phyloP scores from a whole-genome alignment of 257 asterid genomes.

The Solanum medicagineum region DNA sequence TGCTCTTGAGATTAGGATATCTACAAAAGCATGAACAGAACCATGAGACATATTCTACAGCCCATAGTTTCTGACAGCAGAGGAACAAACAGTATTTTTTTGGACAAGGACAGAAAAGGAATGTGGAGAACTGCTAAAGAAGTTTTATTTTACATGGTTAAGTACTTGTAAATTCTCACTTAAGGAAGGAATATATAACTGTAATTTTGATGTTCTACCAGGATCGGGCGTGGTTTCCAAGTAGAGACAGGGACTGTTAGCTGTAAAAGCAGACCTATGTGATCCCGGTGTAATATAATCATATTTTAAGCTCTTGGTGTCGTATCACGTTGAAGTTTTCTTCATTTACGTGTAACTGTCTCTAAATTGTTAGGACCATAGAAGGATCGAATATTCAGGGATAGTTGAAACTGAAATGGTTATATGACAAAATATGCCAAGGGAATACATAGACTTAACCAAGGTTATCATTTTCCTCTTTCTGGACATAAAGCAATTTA shows the following conservation, averaged over 20 bases:
- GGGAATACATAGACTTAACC: not conserved
- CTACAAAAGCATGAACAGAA: conserved; percentile 20
- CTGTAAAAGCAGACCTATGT: not conserved
- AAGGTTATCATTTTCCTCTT: not conserved
- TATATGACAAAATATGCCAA: not conserved
- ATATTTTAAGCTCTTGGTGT: not conserved
- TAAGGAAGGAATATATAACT: not conserved
- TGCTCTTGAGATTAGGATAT: conserved; percentile 74
- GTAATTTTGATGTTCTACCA: not conserved
- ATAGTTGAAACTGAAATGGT: not conserved
- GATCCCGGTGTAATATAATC: not conserved
- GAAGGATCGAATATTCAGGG: not conserved
- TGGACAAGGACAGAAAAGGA: not conserved
- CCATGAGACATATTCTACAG: not conserved
- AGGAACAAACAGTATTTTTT: not conserved
- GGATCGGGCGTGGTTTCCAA: not conserved
- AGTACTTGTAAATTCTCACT: not conserved
- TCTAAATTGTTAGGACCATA: not conserved
- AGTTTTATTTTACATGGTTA: not conserved
- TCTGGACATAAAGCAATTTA: not conserved
- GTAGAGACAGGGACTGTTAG: not conserved
- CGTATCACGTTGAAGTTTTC: not conserved
- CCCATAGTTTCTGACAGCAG: not conserved
- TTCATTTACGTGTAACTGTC: not conserved
- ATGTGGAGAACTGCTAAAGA: not conserved